Evolutionary conservation across 2,329 filamentous ascomycete genomes (phyloP).

Genomic region (Xylaria arbuscula): DNA sequence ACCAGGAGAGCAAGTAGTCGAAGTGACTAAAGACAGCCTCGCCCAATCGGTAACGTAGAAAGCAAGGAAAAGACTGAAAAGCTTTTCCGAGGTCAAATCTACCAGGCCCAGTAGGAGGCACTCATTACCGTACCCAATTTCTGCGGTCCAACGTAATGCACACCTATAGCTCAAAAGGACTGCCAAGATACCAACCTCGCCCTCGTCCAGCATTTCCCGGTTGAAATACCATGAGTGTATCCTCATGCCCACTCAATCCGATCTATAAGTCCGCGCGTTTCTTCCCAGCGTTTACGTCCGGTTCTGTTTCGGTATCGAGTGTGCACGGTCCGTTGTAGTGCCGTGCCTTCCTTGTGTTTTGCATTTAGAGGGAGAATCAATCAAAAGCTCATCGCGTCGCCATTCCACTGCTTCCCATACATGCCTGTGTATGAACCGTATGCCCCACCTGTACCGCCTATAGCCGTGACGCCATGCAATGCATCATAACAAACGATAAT

Average conservation of each 20-base stretch:
- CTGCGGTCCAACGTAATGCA: no score
- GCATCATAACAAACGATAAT: slow-evolving; percentile 14
- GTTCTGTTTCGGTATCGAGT: neutral
- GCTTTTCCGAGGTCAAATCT: no score
- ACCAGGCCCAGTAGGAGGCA: no score
- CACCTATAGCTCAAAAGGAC: neutral
- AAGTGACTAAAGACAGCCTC: no score
- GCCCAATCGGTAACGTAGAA: no score
- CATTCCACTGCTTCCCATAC: neutral
- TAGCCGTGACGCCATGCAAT: slow-evolving; percentile 37
- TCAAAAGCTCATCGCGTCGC: slow-evolving; percentile 4
- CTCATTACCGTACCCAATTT: no score
- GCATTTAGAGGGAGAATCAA: slow-evolving; percentile 6
- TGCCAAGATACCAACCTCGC: neutral
- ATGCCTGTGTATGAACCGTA: slow-evolving; percentile 13
- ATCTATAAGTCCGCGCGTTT: no score
- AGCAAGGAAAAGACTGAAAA: no score
- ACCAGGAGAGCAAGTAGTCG: no score
- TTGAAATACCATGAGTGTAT: neutral
- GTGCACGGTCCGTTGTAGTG: neutral
- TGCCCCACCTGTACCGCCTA: slow-evolving; percentile 4
- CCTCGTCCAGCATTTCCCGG: neutral
- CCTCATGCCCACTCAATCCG: neutral
- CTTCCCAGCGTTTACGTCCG: neutral
- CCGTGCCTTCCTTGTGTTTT: neutral